Evolutionary conservation across 305 asterid genomes (phyloP).

Genomic region (Fraxinus baroniana): DNA sequence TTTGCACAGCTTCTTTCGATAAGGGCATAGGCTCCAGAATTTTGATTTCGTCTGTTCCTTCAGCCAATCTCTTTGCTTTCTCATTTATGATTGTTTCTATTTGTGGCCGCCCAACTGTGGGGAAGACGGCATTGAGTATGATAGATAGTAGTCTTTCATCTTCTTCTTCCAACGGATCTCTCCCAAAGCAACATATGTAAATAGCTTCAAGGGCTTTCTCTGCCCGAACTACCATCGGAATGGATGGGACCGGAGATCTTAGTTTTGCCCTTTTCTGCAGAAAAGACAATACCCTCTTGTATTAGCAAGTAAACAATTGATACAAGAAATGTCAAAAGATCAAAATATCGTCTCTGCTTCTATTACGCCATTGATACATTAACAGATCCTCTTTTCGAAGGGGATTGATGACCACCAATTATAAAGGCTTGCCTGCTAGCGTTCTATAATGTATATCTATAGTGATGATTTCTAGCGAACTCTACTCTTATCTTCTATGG

Average conservation of each 20-base stretch:
- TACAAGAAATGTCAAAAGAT: neutral
- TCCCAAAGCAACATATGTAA: slow-evolving; percentile 68
- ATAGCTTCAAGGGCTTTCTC: slow-evolving; percentile 94
- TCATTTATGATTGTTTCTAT: slow-evolving; percentile 60
- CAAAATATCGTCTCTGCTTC: neutral
- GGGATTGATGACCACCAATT: neutral
- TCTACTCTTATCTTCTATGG: neutral
- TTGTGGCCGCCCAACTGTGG: slow-evolving; percentile 47
- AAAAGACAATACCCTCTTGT: neutral
- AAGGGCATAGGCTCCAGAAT: slow-evolving; percentile 60
- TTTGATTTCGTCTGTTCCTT: slow-evolving; percentile 62
- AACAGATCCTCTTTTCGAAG: neutral
- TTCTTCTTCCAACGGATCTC: slow-evolving; percentile 66
- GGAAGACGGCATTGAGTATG: slow-evolving; percentile 74
- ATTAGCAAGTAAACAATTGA: neutral
- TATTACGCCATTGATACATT: neutral
- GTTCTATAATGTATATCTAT: neutral
- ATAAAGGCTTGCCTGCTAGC: neutral
- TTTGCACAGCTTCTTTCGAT: slow-evolving; percentile 80
- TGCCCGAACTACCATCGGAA: slow-evolving; percentile 76
- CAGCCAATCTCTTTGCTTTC: slow-evolving; percentile 61
- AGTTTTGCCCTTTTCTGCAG: slow-evolving; percentile 62
- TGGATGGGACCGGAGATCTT: slow-evolving; percentile 45
- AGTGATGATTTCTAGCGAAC: neutral
- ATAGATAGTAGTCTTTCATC: slow-evolving; percentile 53